Evolutionary conservation across 306 rosid genomes (phyloP).

Genomic region (Medicago truncatula): DNA sequence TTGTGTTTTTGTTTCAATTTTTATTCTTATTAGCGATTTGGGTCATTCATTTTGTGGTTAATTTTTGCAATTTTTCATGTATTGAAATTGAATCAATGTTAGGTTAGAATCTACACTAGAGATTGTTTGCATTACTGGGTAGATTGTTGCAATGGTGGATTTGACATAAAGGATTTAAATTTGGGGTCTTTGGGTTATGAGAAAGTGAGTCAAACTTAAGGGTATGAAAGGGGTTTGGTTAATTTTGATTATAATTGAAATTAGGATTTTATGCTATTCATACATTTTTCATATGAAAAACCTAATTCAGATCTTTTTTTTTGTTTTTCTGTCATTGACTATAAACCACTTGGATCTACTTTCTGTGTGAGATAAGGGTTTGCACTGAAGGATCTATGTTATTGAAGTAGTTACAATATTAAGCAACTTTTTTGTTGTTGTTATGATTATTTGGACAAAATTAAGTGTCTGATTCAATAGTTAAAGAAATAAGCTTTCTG

Average conservation of each 20-base stretch:
- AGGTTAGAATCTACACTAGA: conserved; percentile 32
- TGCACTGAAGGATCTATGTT: conserved; percentile 24
- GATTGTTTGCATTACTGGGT: conserved; percentile 39
- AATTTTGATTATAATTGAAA: conserved; percentile 37
- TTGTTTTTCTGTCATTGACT: conserved; percentile 11
- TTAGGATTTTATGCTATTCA: conserved; percentile 13
- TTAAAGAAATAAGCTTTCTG: conserved; percentile 14
- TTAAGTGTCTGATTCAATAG: conserved; percentile 2
- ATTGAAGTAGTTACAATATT: conserved; percentile 14
- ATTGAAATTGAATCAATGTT: conserved; percentile 43
- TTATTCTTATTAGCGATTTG: conserved; percentile 47
- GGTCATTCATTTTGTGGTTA: conserved; percentile 47
- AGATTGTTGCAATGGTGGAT: conserved; percentile 47
- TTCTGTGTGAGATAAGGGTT: conserved; percentile 29
- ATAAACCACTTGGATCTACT: conserved; percentile 38
- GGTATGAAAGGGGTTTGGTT: conserved; percentile 45
- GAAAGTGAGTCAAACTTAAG: conserved; percentile 45
- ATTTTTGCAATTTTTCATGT: conserved; percentile 35
- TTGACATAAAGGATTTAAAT: conserved; percentile 23
- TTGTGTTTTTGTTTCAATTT: conserved; percentile 25
- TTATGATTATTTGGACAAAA: conserved; percentile 14
- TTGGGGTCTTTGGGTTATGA: conserved; percentile 48
- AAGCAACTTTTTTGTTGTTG: background rate
- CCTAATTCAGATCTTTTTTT: conserved; percentile 21
- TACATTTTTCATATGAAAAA: conserved; percentile 30